Base-by-base conservation (phyloP, 2,329 filamentous ascomycete species). In the Harringtonia lauricola region DNA sequence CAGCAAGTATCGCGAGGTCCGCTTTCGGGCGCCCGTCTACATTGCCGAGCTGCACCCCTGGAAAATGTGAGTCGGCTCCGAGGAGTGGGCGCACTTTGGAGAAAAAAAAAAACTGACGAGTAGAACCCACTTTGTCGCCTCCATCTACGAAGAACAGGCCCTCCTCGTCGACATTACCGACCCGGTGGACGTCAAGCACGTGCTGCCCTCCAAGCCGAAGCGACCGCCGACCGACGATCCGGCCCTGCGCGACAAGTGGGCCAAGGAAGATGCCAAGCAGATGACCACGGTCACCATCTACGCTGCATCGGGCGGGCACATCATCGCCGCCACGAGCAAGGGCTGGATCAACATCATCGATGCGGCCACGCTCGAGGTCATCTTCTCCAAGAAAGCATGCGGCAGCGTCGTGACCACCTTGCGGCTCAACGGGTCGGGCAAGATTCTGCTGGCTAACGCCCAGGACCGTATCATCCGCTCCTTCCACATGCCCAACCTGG, bases 291-390 rank as follows among this genome's bases (percentile, higher is more conserved):
- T 88, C 21, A 86, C 88, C 1, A 80, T 95, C 29, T 98, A 94
- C 68, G 90, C 87, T 0, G 76, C 80, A 1, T 76, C 81, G 0
- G 92, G 92, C 40, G 81, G 89, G 37, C 86, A 96, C 61, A 87
- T 98, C 48, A 75, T 98, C 29, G 80, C 88, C 1, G 94, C 88
- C 33, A 98, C 92, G 5, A 95, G 83, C 54, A 96, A 95, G 62
- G 92, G 92, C 44, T 94, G 87, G 72, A 72, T 98, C 47, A 98
- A 98, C 63, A 86, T 98, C 48, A 92, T 98, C 57, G 86, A 94
- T 54, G 82, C 84, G 3, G 74, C 77, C 49, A 86, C 86, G 0
- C 80, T 78, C 57, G 78, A 86, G 49, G 86, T 90, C 12, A 86
- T 95, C 53, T 89, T 92, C 67, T 94, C 88, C 14, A 88, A 83